Base-by-base conservation (phyloP, 768 basidiomycete genomes). In the Rubroboletus satanas region DNA sequence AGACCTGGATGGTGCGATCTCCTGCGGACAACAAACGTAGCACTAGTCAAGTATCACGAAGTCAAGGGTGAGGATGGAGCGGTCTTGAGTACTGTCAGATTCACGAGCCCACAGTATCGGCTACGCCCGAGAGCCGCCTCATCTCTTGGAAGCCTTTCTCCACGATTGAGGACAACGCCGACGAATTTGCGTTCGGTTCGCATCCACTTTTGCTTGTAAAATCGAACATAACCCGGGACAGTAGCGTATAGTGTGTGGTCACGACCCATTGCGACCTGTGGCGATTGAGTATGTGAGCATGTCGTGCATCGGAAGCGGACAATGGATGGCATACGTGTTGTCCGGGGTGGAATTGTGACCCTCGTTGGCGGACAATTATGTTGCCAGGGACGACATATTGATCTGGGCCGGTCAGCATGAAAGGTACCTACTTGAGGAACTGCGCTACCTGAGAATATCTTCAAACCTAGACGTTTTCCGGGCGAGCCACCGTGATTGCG, bases 211-310 rank as follows among this genome's bases (percentile, higher is more conserved):
- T 83, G 76, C 70, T 85, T 88, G 83, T 97, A 99, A 74, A 94
- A 98, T 39, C 93, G 90, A 37, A 99, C 91, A 66, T 83, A 93
- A 12, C 97, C 97, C 0, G 96, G 95, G 5, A 85, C 85, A 3
- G 83, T 78, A 26, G 97, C 95, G 66, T 87, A 98, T 51, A 99
- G 79, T 1, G 97, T 98, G 73, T 98, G 94, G 73, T 99, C 97
- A 54, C 87, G 84, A 21, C 95, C 97, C 69, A 92, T 87, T 60
- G 83, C 84, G 51, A 98, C 93, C 92, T 96, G 63, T 35, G 28
- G 44, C 31, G 21, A 38, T 55, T 57, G 51, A 66, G 57, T 26
- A 32, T 35, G 39, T 57, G 51, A 66, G 57, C 21, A 32, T 35
- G 39, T 23, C 11, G n/a, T 10, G 28, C 18, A 39, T 18, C 43